phyloP scores from a whole-genome alignment of 2,329 filamentous ascomycete genomes.

The Microsporum audouinii region DNA sequence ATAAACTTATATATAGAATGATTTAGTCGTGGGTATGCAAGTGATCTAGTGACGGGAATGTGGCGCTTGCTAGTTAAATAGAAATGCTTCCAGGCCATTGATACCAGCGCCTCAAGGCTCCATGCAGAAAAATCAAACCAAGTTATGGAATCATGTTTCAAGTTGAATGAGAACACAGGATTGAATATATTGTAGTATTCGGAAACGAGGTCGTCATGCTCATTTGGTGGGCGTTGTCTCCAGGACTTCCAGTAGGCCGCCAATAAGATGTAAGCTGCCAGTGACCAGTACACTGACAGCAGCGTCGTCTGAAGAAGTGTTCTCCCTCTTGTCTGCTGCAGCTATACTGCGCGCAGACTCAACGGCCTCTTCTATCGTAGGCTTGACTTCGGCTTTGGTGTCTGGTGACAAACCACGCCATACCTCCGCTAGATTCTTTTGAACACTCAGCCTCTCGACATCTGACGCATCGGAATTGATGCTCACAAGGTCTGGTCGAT shows the following conservation, averaged over 20 bases:
- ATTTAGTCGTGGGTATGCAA: background rate
- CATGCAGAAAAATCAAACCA: background rate
- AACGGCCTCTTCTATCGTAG: conserved; percentile 61
- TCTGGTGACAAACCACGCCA: conserved; percentile 48
- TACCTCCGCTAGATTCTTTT: conserved; percentile 51
- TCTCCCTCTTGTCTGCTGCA: conserved; percentile 21
- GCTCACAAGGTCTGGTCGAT: conserved; percentile 51
- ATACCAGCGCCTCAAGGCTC: background rate
- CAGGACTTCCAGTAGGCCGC: conserved; percentile 62
- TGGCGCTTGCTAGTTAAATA: conserved; percentile 1
- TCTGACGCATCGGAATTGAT: conserved; percentile 49
- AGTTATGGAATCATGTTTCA: background rate
- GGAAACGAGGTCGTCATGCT: background rate
- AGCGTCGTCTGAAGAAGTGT: conserved; percentile 4
- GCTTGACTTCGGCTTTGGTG: conserved; percentile 45
- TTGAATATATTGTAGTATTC: background rate
- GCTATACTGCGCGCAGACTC: conserved; percentile 41
- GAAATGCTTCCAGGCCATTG: background rate
- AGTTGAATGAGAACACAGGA: conserved; percentile 1
- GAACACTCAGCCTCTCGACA: conserved; percentile 51
- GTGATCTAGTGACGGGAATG: background rate
- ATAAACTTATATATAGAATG: background rate
- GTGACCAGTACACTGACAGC: conserved; percentile 58
- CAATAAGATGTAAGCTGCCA: conserved; percentile 74
- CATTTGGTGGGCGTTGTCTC: conserved; percentile 30